Evolutionary conservation across 495 filamentous ascomycete genomes (phyloP), one percentile per base, ranked within the genome.

Genomic region (Ramalina peruviana): DNA sequence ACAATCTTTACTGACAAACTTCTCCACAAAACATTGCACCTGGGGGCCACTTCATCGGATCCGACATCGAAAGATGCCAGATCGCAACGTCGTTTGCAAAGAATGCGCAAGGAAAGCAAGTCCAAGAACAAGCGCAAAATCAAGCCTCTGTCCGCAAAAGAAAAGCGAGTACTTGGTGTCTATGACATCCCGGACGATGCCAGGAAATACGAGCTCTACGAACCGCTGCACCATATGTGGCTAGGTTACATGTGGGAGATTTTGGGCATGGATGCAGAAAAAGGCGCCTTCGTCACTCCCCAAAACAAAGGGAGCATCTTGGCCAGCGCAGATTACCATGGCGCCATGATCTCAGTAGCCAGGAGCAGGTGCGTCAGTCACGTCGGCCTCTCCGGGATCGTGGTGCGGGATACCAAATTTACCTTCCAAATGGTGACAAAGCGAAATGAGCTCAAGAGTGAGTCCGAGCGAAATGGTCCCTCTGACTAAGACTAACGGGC

Each of bases 241-340:
- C 56, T 80, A 6, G 76, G 71, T 1, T 96, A 98, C 67, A 83
- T 93, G 64, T 75, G 78, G 54, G 85, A 90, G 52, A 66, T 90
- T 0, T 59, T 94, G 13, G 76, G 75, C 1, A 55, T 63, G 52
- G 60, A 37, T 42, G 69, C 69, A 54, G 64, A 71, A 36, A 69
- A 66, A 19, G 69, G 68, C 1, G 60, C 70, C 25, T 62, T 53
- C 42, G 69, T 78, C 16, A 73, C 68, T 43, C 64, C 71, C 50
- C 62, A 53, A 58, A 73, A 57, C 62, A 79, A 59, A 51, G 79
- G 79, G 15, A 78, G 80, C 30, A 82, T 86, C 62, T 65, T 94
- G 47, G 78, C 73, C 19, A 84, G 81, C 58, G 87, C 87, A 36
- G 92, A 98, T 64, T 93, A 81, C 57, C 92, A 96, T 63, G 92